A percentile compares a stretch with the other conserved stretches of the same genome.
phyloP scores from a whole-genome alignment of 345 rosid species.

The Geranium brycei region DNA sequence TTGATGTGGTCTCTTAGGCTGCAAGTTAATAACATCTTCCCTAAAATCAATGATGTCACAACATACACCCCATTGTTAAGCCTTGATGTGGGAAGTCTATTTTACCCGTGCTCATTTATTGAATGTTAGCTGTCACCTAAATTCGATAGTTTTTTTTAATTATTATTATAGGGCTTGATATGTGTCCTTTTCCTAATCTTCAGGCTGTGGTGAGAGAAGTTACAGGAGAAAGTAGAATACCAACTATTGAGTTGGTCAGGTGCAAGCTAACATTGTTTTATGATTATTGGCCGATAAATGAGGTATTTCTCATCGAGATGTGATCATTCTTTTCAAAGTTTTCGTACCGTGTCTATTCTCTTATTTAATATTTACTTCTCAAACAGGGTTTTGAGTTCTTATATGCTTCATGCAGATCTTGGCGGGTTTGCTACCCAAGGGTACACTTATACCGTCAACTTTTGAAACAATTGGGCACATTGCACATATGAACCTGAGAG shows the following conservation, averaged over 20 bases:
- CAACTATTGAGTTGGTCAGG: constrained; percentile 48
- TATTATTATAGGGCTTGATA: background rate
- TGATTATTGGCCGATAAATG: constrained; percentile 84
- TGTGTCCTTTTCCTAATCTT: constrained; percentile 1
- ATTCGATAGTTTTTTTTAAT: background rate
- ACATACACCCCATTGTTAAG: no score
- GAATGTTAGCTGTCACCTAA: background rate
- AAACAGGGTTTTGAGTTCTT: no score
- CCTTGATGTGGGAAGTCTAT: no score
- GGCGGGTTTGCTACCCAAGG: constrained; percentile 66
- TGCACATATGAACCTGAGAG: constrained; percentile 72
- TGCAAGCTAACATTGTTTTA: constrained; percentile 73
- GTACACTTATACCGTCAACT: constrained; percentile 67
- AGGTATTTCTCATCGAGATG: constrained; percentile 27
- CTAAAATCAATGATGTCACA: no score
- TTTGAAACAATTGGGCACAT: constrained; percentile 85
- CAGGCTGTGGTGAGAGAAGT: constrained; percentile 52
- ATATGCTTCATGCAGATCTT: constrained; percentile 39
- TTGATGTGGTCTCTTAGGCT: no score
- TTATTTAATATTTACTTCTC: constrained; percentile 3
- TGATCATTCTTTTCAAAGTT: background rate
- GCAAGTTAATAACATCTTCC: no score
- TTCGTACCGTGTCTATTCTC: background rate
- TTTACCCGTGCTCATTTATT: no score
- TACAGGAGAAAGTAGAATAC: constrained; percentile 17